phyloP scores from a whole-genome alignment of 2,329 filamentous ascomycete species.

The Talaromyces sp. region DNA sequence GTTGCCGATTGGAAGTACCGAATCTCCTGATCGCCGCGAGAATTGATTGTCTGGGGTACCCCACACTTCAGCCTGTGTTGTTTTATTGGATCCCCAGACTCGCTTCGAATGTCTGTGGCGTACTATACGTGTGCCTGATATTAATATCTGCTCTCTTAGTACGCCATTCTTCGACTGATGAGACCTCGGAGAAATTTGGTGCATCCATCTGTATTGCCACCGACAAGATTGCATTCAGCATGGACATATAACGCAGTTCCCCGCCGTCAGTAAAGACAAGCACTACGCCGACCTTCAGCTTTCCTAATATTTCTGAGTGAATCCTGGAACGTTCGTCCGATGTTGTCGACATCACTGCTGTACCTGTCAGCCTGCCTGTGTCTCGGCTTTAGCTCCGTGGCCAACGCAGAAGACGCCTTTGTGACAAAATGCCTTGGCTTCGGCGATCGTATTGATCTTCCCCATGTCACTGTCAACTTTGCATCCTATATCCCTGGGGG shows the following conservation, averaged over 20 bases:
- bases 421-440: background rate
- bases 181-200: background rate
- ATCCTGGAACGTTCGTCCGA: background rate
- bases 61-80: background rate
- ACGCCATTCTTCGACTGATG: background rate
- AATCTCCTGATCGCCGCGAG: background rate
- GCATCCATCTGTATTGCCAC: too few species aligned
- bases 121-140: background rate
- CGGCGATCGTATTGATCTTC: background rate
- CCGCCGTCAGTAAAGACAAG: background rate
- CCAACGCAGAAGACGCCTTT: background rate
- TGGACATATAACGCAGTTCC: background rate
- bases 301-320: too few species aligned
- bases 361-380: background rate
- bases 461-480: slow-evolving; percentile 2
- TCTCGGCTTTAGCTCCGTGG: background rate
- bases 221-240: background rate
- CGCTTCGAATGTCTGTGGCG: background rate
- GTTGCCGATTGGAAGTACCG: background rate
- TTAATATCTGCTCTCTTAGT: too few species aligned
- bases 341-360: background rate
- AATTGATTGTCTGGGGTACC: background rate
- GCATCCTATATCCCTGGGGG: background rate
- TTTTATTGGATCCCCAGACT: background rate
- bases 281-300: too few species aligned